Evolutionary conservation across 2,329 filamentous ascomycete species (phyloP).

Genomic region (Mollisiaceae sp.): DNA sequence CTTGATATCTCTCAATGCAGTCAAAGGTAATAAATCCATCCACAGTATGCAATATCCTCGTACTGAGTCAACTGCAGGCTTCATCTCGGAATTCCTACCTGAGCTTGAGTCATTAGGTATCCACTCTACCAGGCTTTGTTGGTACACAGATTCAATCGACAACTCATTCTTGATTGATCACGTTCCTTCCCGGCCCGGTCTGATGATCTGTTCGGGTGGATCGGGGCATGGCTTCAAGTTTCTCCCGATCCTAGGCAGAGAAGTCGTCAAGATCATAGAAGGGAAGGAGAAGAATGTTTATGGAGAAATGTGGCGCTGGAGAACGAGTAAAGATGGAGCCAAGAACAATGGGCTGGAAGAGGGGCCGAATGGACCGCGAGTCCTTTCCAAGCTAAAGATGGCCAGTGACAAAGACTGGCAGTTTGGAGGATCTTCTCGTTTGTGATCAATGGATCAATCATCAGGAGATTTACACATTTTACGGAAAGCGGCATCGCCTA

Average conservation of each 20-base stretch:
- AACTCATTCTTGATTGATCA: slow-evolving; percentile 58
- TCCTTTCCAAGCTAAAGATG: neutral
- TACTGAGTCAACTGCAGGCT: neutral
- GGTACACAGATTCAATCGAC: slow-evolving; percentile 59
- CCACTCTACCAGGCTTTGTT: slow-evolving; percentile 54
- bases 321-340: neutral
- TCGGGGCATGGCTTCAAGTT: slow-evolving; percentile 63
- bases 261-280: slow-evolving; percentile 54
- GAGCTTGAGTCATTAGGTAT: neutral
- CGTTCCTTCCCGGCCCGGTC: slow-evolving; percentile 52
- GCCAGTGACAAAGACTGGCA: slow-evolving; percentile 1
- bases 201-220: slow-evolving; percentile 60
- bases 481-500: too few species aligned
- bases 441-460: neutral
- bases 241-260: slow-evolving; percentile 56
- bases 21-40: neutral
- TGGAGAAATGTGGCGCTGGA: slow-evolving; percentile 7
- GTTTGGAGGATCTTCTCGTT: neutral
- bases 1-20: neutral
- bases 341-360: slow-evolving; percentile 7
- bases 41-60: neutral
- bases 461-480: too few species aligned
- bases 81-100: neutral
- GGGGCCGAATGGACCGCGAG: neutral
- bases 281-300: slow-evolving; percentile 30